Evolutionary conservation across 1,139 yeast genomes (phyloP).

Genomic region (Sugiyamaella castrensis): DNA sequence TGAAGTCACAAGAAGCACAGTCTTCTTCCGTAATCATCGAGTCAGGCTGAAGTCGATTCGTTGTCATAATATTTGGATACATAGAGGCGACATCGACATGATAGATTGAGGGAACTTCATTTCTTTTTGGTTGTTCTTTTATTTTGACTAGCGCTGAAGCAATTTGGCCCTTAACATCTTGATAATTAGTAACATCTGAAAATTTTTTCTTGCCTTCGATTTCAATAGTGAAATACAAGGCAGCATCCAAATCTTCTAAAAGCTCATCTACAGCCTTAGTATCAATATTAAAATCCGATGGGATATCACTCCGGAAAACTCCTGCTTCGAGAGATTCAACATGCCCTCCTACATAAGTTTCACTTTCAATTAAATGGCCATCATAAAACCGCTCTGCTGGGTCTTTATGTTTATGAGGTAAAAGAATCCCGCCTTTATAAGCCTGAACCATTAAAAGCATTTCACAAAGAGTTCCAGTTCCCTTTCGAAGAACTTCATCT

Average conservation of each 20-base stretch:
- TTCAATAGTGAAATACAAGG: slow-evolving; percentile 77
- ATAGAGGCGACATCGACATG: slow-evolving; percentile 99
- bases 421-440: slow-evolving; percentile 65
- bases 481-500: slow-evolving; percentile 92
- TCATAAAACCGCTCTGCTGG: slow-evolving; percentile 91
- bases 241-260: slow-evolving; percentile 64
- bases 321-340: slow-evolving; percentile 98
- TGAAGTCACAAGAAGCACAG: slow-evolving; percentile 97
- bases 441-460: slow-evolving; percentile 98
- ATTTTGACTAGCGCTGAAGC: slow-evolving; percentile 54
- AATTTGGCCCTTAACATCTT: slow-evolving; percentile 65
- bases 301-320: slow-evolving; percentile 87
- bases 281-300: slow-evolving; percentile 72
- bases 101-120: slow-evolving; percentile 82
- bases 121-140: slow-evolving; percentile 58
- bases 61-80: slow-evolving; percentile 99
- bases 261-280: slow-evolving; percentile 81
- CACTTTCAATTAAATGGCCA: slow-evolving; percentile 91
- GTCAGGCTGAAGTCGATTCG: slow-evolving; percentile 96
- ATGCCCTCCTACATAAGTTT: slow-evolving; percentile 98
- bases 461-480: slow-evolving; percentile 98
- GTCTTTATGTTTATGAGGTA: slow-evolving; percentile 92
- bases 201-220: slow-evolving; percentile 73
- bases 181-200: slow-evolving; percentile 76
- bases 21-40: slow-evolving; percentile 94